Conservation (phyloP, 2,329 filamentous ascomycete species). For the Colletotrichum gigasporum region DNA sequence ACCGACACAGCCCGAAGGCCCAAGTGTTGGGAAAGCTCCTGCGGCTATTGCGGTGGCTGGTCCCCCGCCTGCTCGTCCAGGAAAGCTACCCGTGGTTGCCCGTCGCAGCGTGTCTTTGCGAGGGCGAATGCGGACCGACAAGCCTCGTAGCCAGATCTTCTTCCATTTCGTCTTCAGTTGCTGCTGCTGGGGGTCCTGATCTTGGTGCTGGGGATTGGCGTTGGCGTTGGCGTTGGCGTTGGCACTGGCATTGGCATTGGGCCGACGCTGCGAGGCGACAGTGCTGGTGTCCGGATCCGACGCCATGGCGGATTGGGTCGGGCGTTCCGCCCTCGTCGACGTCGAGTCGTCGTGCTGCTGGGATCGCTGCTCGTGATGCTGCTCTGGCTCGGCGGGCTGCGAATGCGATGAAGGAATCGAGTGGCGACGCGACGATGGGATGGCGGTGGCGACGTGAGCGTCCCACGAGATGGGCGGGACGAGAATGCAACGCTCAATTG, state of each 20-base stretch:
- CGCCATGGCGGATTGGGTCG: constrained; percentile 17
- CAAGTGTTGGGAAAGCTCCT: background rate
- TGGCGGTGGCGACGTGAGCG: background rate
- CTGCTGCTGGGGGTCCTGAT: constrained; percentile 2
- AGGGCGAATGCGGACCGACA: constrained; percentile 27
- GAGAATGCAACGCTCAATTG: background rate
- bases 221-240: no score
- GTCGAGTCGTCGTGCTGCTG: background rate
- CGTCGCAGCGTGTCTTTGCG: constrained; percentile 12
- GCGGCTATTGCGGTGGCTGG: no score
- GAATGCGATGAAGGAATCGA: background rate
- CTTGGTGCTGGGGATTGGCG: background rate
- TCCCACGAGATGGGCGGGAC: background rate
- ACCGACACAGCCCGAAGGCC: background rate
- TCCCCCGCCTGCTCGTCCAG: no score
- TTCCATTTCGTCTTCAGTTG: constrained; percentile 27
- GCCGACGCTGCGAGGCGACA: background rate
- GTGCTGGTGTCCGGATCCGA: constrained; percentile 5
- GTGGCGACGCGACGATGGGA: background rate
- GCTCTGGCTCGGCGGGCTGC: background rate
- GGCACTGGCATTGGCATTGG: no score
- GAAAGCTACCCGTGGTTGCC: background rate
- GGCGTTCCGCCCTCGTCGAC: constrained; percentile 17
- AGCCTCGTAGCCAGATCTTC: constrained; percentile 13
- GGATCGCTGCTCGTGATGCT: background rate